A percentile compares a stretch with the other conserved stretches of the same genome.
phyloP scores from a whole-genome alignment of 2,329 filamentous ascomycete species.

The Nigrospora oryzae region DNA sequence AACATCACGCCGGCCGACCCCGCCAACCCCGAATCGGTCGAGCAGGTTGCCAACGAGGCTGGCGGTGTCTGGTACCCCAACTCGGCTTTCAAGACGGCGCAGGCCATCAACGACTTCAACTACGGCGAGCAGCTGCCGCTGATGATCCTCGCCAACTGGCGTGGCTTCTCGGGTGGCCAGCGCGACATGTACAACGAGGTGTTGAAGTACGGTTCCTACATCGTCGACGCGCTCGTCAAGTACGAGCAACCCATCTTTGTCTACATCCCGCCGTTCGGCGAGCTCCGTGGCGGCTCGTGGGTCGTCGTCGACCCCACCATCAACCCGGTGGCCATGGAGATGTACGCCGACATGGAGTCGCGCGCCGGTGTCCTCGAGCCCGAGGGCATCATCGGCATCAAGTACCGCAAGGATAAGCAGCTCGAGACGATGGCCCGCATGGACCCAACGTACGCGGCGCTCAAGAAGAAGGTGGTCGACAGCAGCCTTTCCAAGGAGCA shows the following conservation, averaged over 20 bases:
- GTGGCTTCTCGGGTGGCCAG: constrained; percentile 99
- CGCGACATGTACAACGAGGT: constrained; percentile 99
- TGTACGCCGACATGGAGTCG: constrained; percentile 94
- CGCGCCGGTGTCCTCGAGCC: constrained; percentile 97
- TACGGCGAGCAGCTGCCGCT: constrained; percentile 94
- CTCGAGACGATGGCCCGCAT: constrained; percentile 95
- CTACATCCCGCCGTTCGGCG: constrained; percentile 94
- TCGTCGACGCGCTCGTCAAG: constrained; percentile 95
- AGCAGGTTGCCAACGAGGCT: constrained; percentile 89
- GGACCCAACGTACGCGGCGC: constrained; percentile 72
- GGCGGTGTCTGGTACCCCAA: constrained; percentile 99
- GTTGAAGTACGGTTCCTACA: constrained; percentile 98
- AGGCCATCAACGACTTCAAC: constrained; percentile 99
- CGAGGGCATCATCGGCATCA: constrained; percentile 97
- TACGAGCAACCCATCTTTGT: constrained; percentile 98
- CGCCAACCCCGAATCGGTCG: constrained; percentile 96
- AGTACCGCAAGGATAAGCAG: constrained; percentile 96
- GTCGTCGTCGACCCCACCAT: constrained; percentile 98
- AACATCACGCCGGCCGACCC: constrained; percentile 95
- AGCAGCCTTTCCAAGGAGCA: constrained; percentile 64
- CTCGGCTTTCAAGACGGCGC: constrained; percentile 98
- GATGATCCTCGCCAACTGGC: constrained; percentile 99
- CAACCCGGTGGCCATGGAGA: constrained; percentile 95
- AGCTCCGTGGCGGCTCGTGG: constrained; percentile 98
- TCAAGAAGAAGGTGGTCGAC: constrained; percentile 70